Evolutionary conservation across 2,329 filamentous ascomycete species (phyloP).

Genomic region (Pyrenochaeta sp.): DNA sequence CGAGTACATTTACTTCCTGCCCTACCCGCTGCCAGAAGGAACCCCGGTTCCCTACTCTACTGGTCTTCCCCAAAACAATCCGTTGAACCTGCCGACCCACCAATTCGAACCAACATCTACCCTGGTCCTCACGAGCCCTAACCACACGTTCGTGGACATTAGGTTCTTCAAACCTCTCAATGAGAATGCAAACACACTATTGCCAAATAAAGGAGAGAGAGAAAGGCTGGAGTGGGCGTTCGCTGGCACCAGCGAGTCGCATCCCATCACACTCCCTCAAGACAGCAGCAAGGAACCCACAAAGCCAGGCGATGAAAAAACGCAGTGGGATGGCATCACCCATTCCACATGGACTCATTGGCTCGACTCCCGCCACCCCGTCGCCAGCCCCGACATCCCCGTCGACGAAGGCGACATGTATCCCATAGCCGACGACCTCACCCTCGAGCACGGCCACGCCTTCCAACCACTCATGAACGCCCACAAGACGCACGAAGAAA

Average conservation of each 20-base stretch:
- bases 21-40: conserved; percentile 40
- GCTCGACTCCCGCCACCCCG: conserved; percentile 63
- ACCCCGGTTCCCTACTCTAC: conserved; percentile 41
- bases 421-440: conserved; percentile 35
- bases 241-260: conserved; percentile 59
- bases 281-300: background rate
- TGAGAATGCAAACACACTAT: conserved; percentile 1
- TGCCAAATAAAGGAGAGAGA: conserved; percentile 37
- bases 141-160: conserved; percentile 68
- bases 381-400: conserved; percentile 41
- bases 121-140: conserved; percentile 69
- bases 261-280: background rate
- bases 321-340: conserved; percentile 15
- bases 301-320: background rate
- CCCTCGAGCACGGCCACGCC: conserved; percentile 67
- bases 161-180: conserved; percentile 56
- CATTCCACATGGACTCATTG: conserved; percentile 65
- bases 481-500: conserved; percentile 69
- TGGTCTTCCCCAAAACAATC: conserved; percentile 34
- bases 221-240: conserved; percentile 71
- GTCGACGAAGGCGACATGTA: conserved; percentile 67
- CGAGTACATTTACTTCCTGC: conserved; percentile 67
- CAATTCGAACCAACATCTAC: conserved; percentile 68
- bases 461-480: conserved; percentile 63
- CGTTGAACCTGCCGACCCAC: conserved; percentile 27